These are phyloP conservation scores for Xylaria intraflava DNA, from an alignment of 495 filamentous ascomycete genomes.

Conservation along the genomic window DNA sequence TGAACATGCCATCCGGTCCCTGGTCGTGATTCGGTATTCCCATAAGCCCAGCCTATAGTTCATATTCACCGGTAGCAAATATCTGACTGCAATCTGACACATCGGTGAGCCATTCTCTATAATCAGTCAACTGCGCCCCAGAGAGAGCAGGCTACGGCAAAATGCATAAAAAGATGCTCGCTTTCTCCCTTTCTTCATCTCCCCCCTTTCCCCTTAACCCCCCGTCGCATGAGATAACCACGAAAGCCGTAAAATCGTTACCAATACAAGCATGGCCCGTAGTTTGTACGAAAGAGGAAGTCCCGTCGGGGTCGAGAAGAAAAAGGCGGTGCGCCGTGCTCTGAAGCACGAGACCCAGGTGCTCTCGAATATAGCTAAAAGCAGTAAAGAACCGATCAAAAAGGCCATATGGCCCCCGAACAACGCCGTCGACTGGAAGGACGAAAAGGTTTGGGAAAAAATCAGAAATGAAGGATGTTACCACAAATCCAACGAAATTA, in stretches of 20 bases:
- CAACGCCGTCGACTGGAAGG: slow-evolving; percentile 22
- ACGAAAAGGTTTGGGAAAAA: slow-evolving; percentile 25
- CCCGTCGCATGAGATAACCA: not conserved
- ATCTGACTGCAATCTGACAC: slow-evolving; percentile 9
- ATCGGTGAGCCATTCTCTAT: slow-evolving; percentile 11
- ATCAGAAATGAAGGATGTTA: slow-evolving; percentile 21
- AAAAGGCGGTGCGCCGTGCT: slow-evolving; percentile 3
- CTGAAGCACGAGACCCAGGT: slow-evolving; percentile 10
- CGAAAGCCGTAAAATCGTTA: not conserved
- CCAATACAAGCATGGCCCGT: slow-evolving; percentile 3
- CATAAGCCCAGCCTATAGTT: slow-evolving; percentile 6
- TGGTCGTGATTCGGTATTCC: slow-evolving; percentile 6
- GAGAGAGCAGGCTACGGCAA: not conserved
- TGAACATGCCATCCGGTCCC: slow-evolving; percentile 4
- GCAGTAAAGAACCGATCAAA: slow-evolving; percentile 16
- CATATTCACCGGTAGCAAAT: slow-evolving; percentile 12
- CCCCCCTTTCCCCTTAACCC: not conserved
- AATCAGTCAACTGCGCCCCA: slow-evolving; percentile 7
- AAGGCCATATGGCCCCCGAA: slow-evolving; percentile 19
- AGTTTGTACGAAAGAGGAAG: not conserved
- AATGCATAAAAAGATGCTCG: slow-evolving; percentile 1
- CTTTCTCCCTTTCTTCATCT: not conserved
- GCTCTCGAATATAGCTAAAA: slow-evolving; percentile 11
- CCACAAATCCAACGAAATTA: slow-evolving; percentile 32
- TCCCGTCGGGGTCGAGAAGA: slow-evolving; percentile 4